phyloP scores from a whole-genome alignment of 2,329 filamentous ascomycete genomes.

The Venturia pyrina region DNA sequence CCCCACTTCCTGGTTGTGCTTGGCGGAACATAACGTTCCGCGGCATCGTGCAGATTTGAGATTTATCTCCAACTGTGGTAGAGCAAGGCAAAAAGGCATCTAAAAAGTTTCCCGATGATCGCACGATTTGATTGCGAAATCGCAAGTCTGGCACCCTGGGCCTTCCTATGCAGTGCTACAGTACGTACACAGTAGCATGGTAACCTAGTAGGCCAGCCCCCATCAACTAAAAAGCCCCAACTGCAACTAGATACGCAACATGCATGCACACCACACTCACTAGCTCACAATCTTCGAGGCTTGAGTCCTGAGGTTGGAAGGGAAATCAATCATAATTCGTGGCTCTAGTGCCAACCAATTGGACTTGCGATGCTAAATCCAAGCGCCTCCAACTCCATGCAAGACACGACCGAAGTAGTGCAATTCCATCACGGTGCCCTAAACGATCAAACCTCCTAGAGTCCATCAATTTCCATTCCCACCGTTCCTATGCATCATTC shows the following conservation, averaged over 20 bases:
- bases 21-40: background rate
- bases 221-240: no score
- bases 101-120: background rate
- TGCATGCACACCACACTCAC: background rate
- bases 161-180: background rate
- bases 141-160: background rate
- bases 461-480: background rate
- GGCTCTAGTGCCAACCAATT: background rate
- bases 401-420: background rate
- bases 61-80: no score
- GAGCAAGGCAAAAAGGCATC: background rate
- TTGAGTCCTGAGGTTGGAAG: background rate
- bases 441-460: background rate
- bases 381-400: constrained; percentile 1
- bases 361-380: no score
- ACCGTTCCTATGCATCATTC: background rate
- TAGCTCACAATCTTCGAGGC: background rate
- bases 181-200: no score
- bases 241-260: background rate
- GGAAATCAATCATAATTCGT: background rate
- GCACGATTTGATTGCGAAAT: background rate
- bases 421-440: background rate
- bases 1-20: background rate
- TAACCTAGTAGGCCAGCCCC: background rate
- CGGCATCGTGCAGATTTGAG: background rate